phyloP scores from a whole-genome alignment of 192 early-diverging fungal species.

The Rhizophagus clarus region DNA sequence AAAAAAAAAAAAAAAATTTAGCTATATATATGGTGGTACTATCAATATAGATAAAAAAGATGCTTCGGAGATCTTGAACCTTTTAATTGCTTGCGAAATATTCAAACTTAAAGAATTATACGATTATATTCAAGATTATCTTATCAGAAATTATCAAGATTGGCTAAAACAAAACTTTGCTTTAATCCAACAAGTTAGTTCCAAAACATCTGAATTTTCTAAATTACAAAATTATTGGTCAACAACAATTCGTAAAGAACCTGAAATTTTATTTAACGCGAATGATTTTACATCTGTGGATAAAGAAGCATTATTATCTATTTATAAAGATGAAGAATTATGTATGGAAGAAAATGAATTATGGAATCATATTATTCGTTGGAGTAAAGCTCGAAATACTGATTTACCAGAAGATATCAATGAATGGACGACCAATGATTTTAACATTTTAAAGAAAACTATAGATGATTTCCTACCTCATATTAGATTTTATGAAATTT shows the following conservation, averaged over 20 bases:
- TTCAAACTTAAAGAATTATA: constrained; percentile 4
- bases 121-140: constrained; percentile 2
- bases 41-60: neutral
- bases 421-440: no score
- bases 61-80: neutral
- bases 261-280: constrained; percentile 2
- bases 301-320: neutral
- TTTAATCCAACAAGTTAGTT: neutral
- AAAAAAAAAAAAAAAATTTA: neutral
- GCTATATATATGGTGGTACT: constrained; percentile 9
- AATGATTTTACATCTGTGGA: neutral
- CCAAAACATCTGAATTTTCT: neutral
- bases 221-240: neutral
- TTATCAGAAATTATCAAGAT: neutral
- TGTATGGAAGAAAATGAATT: constrained; percentile 17
- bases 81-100: constrained; percentile 6
- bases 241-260: neutral
- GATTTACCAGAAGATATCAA: neutral
- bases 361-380: constrained; percentile 9
- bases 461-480: no score
- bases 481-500: no score
- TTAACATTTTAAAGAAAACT: no score
- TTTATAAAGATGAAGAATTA: constrained; percentile 10
- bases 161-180: constrained; percentile 8
- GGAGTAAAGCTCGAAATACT: constrained; percentile 11